Evolutionary conservation across 768 basidiomycete genomes (phyloP).

Genomic region (Tremella yokohamensis): DNA sequence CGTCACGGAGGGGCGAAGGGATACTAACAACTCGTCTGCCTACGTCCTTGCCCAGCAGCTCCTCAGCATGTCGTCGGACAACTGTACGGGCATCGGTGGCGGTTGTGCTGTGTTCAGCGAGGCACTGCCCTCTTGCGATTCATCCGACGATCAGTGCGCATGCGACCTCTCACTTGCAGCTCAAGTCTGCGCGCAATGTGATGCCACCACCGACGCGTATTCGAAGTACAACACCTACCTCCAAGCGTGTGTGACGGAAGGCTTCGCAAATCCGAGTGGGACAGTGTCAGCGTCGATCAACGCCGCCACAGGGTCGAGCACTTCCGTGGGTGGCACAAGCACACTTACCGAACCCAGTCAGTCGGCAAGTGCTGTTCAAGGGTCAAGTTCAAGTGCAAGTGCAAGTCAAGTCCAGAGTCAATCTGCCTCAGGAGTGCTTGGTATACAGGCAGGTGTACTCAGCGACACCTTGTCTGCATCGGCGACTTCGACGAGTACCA

Average conservation of each 20-base stretch:
- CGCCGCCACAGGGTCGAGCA: not conserved
- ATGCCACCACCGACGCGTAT: not conserved
- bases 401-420: not conserved
- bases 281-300: not conserved
- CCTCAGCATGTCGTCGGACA: not conserved
- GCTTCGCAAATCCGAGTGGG: not conserved
- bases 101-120: not conserved
- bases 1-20: too few species aligned
- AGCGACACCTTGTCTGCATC: not conserved
- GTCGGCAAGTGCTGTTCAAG: not conserved
- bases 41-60: not conserved
- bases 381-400: not conserved
- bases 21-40: not conserved
- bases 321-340: not conserved
- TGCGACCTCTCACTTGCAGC: not conserved
- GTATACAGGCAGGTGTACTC: not conserved
- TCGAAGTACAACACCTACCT: not conserved
- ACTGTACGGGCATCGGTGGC: not conserved
- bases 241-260: not conserved
- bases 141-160: not conserved
- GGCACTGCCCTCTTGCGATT: not conserved
- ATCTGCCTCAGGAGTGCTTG: not conserved
- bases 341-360: not conserved
- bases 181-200: constrained; percentile 1
- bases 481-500: too few species aligned